Evolutionary conservation across 306 rosid genomes (phyloP), one percentile per base, ranked within the genome.

Genomic region (Ormosia semicastrata): DNA sequence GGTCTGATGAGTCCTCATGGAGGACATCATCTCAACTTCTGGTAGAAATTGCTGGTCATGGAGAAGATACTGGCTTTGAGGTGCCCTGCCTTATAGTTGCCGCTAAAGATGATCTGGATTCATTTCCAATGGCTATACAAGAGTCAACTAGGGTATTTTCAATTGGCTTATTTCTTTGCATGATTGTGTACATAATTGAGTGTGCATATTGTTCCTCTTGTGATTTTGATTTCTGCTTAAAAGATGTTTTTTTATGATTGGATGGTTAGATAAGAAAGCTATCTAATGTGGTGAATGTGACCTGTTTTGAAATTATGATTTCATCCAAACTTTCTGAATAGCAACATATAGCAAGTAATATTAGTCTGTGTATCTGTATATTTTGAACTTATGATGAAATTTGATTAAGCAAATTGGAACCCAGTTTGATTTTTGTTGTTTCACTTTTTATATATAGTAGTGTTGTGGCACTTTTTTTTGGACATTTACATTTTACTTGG

Each of bases 31-130:
- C 97, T 62, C 95, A 96, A 52, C 89, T 96, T 69, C 83, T 96
- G 70, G 90, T 92, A 66, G 92, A 89, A 79, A 94, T 96, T 9
- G 97, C 99, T 81, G 83, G 98, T 85, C 98, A 96, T 83, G 97
- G 98, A 53, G 98, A 96, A 89, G 88, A 92, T 82, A 92, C 98
- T 76, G 99, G 99, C 76, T 94, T 77, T 85, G 95, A 92, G 91
- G 98, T 93, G 86, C 99, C 99, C 41, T 96, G 99, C 88, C 93
- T 96, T 83, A 94, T 96, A 88, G 95, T 94, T 85, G 98, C 99
- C 59, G 94, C 98, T 77, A 96, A 94, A 87, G 98, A 94, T 76
- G 99, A 96, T 60, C 86, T 85, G 84, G 95, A 89, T 84, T 88
- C 99, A 83, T 96, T 96, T 84, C 90, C 94, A 43, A 81, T 77